Evolutionary conservation across 805 yeast species (phyloP), one percentile per base, ranked within the genome.

Genomic region (Myxozyma neglecta): DNA sequence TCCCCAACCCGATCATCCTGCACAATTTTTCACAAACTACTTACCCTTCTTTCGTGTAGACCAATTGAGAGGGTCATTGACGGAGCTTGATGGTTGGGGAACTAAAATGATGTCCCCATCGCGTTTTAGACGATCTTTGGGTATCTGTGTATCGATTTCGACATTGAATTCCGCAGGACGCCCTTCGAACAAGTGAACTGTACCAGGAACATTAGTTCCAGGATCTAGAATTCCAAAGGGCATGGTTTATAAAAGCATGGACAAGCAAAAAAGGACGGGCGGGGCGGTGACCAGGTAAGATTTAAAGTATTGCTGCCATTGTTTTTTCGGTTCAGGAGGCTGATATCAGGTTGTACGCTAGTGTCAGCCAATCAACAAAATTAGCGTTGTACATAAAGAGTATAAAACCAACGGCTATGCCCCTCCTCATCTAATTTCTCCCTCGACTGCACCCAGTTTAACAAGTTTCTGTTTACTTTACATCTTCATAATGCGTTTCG

Each of bases 1-100:
- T 5, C 29, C 29, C 29, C 29, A 24, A 24, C 5, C 5, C 5
- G 5, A 24, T n/a, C 29, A 24, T 24, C 29, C 29, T 24, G 29
- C 4, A 24, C 24, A 16, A 52, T 46, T 42, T 7, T 14, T 10
- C 39, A 9, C 2, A 14, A 20, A 24, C 16, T 24, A 45, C 45
- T 3, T 24, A 50, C 57, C 65, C 47, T 61, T 64, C 53, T 61
- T 64, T 29, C 54, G 35, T 13, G 60, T 71, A 1, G 82, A 57
- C 90, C 90, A 87, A 68, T 84, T 85, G 58, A 87, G 74, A 1
- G 90, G 90, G 69, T 87, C 91, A 66, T 86, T 83, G 7, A 89
- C 88, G 63, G 85, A 85, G 55, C 80, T 83, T 0, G 87, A 80
- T 1, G 91, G 91, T 9, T 83, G 82, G 37, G 91, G 90, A 49